phyloP scores from a whole-genome alignment of 768 basidiomycete genomes.

The Mycena rebaudengoi region DNA sequence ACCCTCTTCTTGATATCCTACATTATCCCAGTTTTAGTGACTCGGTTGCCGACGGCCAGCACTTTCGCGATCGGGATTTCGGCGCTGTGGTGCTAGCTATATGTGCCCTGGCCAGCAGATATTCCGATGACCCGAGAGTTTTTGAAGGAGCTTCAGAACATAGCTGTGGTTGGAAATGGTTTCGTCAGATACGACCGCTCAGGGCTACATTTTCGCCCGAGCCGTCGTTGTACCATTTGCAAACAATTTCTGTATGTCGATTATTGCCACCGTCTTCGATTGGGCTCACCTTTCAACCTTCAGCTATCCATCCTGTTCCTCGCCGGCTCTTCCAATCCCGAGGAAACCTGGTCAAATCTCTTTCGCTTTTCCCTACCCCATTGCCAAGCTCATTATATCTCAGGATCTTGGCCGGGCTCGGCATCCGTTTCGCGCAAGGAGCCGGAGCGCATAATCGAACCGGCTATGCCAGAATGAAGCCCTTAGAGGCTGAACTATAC shows the following conservation, averaged over 20 bases:
- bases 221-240: constrained; percentile 1
- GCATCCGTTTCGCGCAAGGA: constrained; percentile 11
- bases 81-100: constrained; percentile 66
- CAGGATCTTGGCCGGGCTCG: neutral
- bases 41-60: constrained; percentile 51
- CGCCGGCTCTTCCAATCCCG: neutral
- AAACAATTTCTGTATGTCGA: constrained; percentile 8
- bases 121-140: constrained; percentile 56
- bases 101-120: constrained; percentile 69
- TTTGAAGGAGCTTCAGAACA: constrained; percentile 45
- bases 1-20: constrained; percentile 64
- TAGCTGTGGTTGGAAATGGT: constrained; percentile 68
- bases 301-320: constrained; percentile 6
- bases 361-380: too few relatives aligned
- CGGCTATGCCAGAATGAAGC: neutral
- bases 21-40: constrained; percentile 70
- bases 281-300: too few relatives aligned
- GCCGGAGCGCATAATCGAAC: constrained; percentile 12
- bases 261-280: neutral
- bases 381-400: constrained; percentile 55
- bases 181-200: constrained; percentile 68
- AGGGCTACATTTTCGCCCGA: constrained; percentile 47
- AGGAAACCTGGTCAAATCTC: neutral
- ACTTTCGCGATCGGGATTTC: constrained; percentile 61
- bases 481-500: neutral